Evolutionary conservation across 2,329 filamentous ascomycete species (phyloP), one percentile per base, ranked within the genome.

Genomic region (Colletotrichum paranaense): DNA sequence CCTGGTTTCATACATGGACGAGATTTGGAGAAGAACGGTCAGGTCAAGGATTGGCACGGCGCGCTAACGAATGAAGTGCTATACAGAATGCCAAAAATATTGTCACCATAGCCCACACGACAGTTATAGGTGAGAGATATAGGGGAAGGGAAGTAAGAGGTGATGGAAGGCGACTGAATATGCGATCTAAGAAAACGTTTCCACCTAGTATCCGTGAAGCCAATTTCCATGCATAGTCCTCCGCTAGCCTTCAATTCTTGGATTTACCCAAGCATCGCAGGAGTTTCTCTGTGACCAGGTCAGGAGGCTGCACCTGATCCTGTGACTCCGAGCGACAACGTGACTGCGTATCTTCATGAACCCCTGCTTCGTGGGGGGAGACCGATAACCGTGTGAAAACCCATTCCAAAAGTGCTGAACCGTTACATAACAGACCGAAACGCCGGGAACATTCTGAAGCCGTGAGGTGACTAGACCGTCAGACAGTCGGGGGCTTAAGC

Each of bases 401-500:
- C 68, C 68, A 74, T 72, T 65, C 67, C 68, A 72, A 60, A 72
- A 72, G 63, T 67, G 68, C 68, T 74, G 26, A 72, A 67, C 72
- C 68, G 62, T 55, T 49, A 52, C 62, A 59, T 62, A 72, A 62
- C 62, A 74, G 72, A 74, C 72, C 72, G 62, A 72, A 74, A 74
- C 72, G 72, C 72, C 72, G 72, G 66, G 63, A 63, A 72, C 71
- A 73, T 67, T 74, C 72, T 74, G 72, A 72, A 71, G 67, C 67
- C 26, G 30, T 62, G 62, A 56, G 55, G 35, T 60, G 42, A 71
- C 52, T 65, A 14, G 68, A 62, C 55, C 63, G 35, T 70, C 71
- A 72, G 68, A 72, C 72, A 52, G 55, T 67, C 42, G 53, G 30
- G 62, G 64, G 73, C 67, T 82, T 80, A 86, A 66, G 78, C 81